Conservation (phyloP, 768 basidiomycete genomes). For the Lentinula sp. region DNA sequence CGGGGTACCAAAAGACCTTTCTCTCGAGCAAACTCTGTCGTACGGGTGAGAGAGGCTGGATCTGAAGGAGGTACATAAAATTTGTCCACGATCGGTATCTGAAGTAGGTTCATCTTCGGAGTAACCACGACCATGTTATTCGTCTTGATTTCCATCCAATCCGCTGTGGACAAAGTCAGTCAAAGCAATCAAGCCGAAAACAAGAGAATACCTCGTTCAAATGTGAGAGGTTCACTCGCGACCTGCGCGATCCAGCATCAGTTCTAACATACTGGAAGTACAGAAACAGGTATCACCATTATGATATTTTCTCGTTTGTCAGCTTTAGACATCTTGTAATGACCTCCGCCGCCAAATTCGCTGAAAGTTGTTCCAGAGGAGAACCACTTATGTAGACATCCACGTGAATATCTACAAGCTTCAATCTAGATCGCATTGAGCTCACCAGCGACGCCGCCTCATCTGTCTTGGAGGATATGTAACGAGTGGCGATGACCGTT, state of each 20-base stretch:
- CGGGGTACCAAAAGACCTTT: slow-evolving; percentile 53
- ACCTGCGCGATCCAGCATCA: slow-evolving; percentile 36
- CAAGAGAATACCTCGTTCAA: slow-evolving; percentile 69
- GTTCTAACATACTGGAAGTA: background rate
- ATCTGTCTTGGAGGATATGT: slow-evolving; percentile 86
- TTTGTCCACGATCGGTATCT: slow-evolving; percentile 92
- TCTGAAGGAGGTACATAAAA: slow-evolving; percentile 88
- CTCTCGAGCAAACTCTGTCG: slow-evolving; percentile 78
- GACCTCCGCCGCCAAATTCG: slow-evolving; percentile 7
- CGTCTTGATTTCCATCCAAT: slow-evolving; percentile 99
- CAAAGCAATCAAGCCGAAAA: background rate
- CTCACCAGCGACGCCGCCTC: slow-evolving; percentile 87
- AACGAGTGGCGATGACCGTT: slow-evolving; percentile 89
- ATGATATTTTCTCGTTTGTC: slow-evolving; percentile 97
- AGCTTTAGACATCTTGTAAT: slow-evolving; percentile 88
- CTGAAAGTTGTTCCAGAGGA: slow-evolving; percentile 59
- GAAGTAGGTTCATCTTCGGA: slow-evolving; percentile 90
- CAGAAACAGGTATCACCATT: slow-evolving; percentile 45
- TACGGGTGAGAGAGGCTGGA: slow-evolving; percentile 61
- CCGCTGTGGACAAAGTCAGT: slow-evolving; percentile 40
- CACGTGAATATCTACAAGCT: background rate
- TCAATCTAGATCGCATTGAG: background rate
- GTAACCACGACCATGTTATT: slow-evolving; percentile 96
- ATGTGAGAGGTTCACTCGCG: slow-evolving; percentile 92
- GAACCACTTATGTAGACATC: slow-evolving; percentile 58